Percentiles rank a stretch among this genome's conserved stretches.
Conservation (phyloP, 2,329 filamentous ascomycete species). For the Didymosphaeria variabile region DNA sequence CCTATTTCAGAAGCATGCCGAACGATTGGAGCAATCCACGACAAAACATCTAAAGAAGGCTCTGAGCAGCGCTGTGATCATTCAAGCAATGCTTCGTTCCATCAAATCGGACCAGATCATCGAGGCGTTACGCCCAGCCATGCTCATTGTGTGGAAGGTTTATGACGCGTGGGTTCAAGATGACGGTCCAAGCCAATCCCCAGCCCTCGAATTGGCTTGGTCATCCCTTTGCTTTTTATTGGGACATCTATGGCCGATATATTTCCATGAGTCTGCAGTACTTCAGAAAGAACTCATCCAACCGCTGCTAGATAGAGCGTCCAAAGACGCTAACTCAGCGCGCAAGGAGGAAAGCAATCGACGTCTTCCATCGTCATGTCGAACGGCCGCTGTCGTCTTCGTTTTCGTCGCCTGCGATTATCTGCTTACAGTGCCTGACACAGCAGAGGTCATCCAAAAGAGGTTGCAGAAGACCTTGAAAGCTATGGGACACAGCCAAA, state of each 20-base stretch:
- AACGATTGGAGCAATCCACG: slow-evolving; percentile 25
- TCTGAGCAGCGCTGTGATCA: slow-evolving; percentile 38
- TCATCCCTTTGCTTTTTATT: slow-evolving; percentile 39
- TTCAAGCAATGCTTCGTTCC: slow-evolving; percentile 39
- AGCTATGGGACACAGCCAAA: slow-evolving; percentile 24
- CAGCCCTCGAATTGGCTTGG: slow-evolving; percentile 35
- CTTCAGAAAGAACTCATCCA: slow-evolving; percentile 35
- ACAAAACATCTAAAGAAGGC: slow-evolving; percentile 27
- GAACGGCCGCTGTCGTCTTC: slow-evolving; percentile 39
- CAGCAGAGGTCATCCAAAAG: slow-evolving; percentile 28
- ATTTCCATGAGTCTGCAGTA: slow-evolving; percentile 36
- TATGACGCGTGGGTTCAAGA: slow-evolving; percentile 34
- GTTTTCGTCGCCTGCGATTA: slow-evolving; percentile 36
- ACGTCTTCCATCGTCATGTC: slow-evolving; percentile 27
- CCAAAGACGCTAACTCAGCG: slow-evolving; percentile 29
- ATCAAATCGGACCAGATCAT: slow-evolving; percentile 36
- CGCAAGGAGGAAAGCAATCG: slow-evolving; percentile 19
- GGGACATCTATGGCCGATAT: slow-evolving; percentile 42
- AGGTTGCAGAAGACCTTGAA: slow-evolving; percentile 34
- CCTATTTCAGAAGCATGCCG: slow-evolving; percentile 40
- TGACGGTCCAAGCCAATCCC: slow-evolving; percentile 27
- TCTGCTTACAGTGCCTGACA: slow-evolving; percentile 35
- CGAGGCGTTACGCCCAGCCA: slow-evolving; percentile 28
- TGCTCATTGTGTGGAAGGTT: slow-evolving; percentile 33
- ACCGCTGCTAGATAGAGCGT: slow-evolving; percentile 39